Base-by-base conservation (phyloP, 75 land plant species). In the Selaginella moellendorffii region DNA sequence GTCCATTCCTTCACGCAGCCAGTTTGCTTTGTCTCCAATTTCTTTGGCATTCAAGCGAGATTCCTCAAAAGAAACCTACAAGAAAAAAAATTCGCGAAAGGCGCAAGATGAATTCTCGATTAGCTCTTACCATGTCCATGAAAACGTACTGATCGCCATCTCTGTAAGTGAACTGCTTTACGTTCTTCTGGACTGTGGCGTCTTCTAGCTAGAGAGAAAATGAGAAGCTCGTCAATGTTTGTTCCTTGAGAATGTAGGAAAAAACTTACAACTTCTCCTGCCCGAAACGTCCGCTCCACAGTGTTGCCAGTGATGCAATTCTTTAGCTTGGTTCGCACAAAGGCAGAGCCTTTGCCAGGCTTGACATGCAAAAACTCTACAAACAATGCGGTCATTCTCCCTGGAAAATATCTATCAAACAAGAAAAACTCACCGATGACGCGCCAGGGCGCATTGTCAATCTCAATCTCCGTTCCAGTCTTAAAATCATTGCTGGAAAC, bases 291-390 rank as follows among this genome's bases (percentile, higher is more conserved):
- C 60, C 78, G 82, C 67, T 92, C 97, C 21, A 92, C 87, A 22
- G 85, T 83, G 70, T 83, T 85, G 59, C 97, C 97, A 1, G 90
- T 83, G 2, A 92, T 25, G 63, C 79, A 92, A 68, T 92, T 92
- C 5, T 80, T 76, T 61, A 92, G 61, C 71, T 85, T 92, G 67
- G 97, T 92, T 29, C 97, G 77, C 58, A 92, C 90, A 80, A 92
- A 92, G 19, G 97, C 96, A 29, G 97, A 96, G 22, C 97, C 97
- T 69, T 92, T 92, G 52, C 97, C 97, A 70, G 97, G 97, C 75
- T 92, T 92, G 54, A 92, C 97, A 80, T 92, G 97, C 72, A 92
- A 78, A 72, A 88, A 92, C 62, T 92, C 97, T 92, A 68, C 60
- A 74, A 53, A 30, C 69, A 77, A 63, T 26, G 52, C 14, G 14